Evolutionary conservation across 306 rosid genomes (phyloP).

Genomic region (Herpetospermum pedunculosum): DNA sequence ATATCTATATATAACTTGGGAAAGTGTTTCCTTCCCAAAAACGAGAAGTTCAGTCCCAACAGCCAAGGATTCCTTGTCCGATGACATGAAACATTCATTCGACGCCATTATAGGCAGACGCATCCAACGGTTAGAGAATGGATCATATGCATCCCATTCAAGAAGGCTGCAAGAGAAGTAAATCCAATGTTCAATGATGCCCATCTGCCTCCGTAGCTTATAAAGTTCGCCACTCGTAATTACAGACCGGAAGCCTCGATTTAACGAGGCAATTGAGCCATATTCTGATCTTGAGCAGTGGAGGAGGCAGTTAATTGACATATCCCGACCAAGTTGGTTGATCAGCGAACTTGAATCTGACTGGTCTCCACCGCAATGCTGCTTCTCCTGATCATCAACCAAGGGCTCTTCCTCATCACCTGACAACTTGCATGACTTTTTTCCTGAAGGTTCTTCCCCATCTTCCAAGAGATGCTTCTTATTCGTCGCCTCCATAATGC

Average conservation of each 20-base stretch:
- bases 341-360: slow-evolving; percentile 28
- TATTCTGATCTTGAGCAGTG: slow-evolving; percentile 59
- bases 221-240: slow-evolving; percentile 50
- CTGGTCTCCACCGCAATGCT: slow-evolving; percentile 16
- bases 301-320: slow-evolving; percentile 39
- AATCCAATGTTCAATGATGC: slow-evolving; percentile 57
- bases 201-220: slow-evolving; percentile 35
- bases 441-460: slow-evolving; percentile 15
- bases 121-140: slow-evolving; percentile 39
- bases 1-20: slow-evolving; percentile 40
- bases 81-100: slow-evolving; percentile 47
- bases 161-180: slow-evolving; percentile 57
- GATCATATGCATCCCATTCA: slow-evolving; percentile 73
- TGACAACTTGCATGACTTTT: slow-evolving; percentile 28
- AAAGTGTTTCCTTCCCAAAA: slow-evolving; percentile 45
- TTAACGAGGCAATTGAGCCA: slow-evolving; percentile 44
- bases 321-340: slow-evolving; percentile 42
- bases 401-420: slow-evolving; percentile 17
- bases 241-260: slow-evolving; percentile 37
- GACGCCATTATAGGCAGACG: slow-evolving; percentile 40
- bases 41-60: slow-evolving; percentile 82
- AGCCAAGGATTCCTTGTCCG: slow-evolving; percentile 68
- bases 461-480: slow-evolving; percentile 29
- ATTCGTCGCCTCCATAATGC: slow-evolving; percentile 27
- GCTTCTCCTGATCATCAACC: slow-evolving; percentile 17